These are phyloP conservation scores for Psophocarpus tetragonolobus DNA, from an alignment of 306 rosid species.

Conservation along the genomic window DNA sequence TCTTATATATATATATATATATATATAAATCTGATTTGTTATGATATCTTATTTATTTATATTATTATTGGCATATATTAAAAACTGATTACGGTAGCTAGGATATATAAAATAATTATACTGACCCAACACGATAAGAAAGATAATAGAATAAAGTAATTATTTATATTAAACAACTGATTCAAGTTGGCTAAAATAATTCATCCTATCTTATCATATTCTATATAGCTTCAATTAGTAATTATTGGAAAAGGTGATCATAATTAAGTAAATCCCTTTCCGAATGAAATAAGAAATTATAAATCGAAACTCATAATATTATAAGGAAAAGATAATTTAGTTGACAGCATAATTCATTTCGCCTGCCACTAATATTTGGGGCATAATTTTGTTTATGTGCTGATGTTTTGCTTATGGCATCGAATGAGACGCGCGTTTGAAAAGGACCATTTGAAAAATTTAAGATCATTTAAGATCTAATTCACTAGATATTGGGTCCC, in stretches of 20 bases:
- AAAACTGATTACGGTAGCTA: no score
- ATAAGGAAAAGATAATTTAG: background rate
- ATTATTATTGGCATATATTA: no score
- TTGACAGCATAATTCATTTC: background rate
- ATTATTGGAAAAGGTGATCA: background rate
- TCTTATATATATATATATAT: no score
- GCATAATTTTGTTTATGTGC: background rate
- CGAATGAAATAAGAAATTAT: background rate
- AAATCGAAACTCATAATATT: background rate
- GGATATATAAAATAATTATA: no score
- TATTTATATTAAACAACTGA: background rate
- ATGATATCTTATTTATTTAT: no score
- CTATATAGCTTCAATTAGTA: background rate
- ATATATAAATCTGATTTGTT: no score
- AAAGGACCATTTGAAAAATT: background rate
- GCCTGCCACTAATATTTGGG: background rate
- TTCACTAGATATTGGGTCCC: conserved; percentile 34
- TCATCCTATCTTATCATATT: background rate
- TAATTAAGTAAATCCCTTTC: background rate
- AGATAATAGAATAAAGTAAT: background rate
- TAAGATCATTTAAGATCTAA: background rate
- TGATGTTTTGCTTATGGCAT: background rate
- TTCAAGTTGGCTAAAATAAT: background rate
- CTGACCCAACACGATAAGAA: no score
- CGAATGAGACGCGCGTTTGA: background rate